These are phyloP conservation scores for Umbilicus rupestris DNA, from an alignment of 164 flowering plant species.

Conservation along the genomic window DNA sequence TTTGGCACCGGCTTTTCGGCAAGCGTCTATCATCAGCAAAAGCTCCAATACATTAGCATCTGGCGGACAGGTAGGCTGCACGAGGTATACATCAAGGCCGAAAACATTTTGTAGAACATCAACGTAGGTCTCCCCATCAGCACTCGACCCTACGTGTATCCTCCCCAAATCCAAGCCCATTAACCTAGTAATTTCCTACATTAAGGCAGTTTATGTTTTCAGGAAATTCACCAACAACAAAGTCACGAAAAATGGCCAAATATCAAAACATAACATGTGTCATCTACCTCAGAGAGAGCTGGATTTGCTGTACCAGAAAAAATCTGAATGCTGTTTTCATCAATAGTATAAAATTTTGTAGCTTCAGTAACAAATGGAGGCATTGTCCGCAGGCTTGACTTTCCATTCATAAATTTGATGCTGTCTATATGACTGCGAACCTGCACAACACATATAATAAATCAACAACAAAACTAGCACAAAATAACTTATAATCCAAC, in stretches of 20 bases:
- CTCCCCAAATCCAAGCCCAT: conserved; percentile 91
- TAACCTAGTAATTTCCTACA: conserved; percentile 85
- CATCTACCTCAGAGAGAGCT: conserved; percentile 78
- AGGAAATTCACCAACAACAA: background rate
- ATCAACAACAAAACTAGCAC: too few species aligned
- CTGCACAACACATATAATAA: too few species aligned
- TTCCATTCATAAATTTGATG: too few species aligned
- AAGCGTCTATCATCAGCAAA: conserved; percentile 85
- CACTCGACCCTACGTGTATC: conserved; percentile 69
- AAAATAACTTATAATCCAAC: too few species aligned
- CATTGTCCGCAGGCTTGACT: too few species aligned
- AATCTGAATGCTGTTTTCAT: conserved; percentile 47
- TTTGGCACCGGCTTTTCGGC: conserved; percentile 92
- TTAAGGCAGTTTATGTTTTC: background rate
- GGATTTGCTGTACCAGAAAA: conserved; percentile 95
- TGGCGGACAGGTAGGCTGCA: conserved; percentile 92
- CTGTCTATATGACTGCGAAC: too few species aligned
- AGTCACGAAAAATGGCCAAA: background rate
- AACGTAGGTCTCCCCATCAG: conserved; percentile 94
- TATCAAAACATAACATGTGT: conserved; percentile 14
- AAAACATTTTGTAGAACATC: conserved; percentile 93
- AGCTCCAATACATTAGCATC: conserved; percentile 99
- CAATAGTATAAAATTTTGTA: too few species aligned
- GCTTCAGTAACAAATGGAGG: too few species aligned
- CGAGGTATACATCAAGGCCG: conserved; percentile 90